Base-by-base conservation (phyloP, 2,329 filamentous ascomycete genomes). In the Epichloe scottii region DNA sequence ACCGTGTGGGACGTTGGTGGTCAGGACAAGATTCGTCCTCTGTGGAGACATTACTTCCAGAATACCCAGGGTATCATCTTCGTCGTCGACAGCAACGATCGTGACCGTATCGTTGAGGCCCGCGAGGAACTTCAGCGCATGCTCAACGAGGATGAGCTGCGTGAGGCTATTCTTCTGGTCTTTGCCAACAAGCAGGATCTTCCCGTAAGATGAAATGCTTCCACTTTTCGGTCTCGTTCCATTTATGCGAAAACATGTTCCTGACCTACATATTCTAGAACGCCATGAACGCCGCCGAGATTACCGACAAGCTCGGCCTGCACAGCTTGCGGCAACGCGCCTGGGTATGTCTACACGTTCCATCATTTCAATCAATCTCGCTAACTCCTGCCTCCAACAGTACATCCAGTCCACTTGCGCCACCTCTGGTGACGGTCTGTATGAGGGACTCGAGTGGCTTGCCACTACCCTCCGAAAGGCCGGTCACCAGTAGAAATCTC, bases 151-250 rank as follows among this genome's bases (percentile, higher is more conserved):
- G 87, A 95, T 61, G 93, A 98, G 78, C 89, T 98, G 72, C 87
- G 91, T 70, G 93, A 98, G 70, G 93, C 93, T 60, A 84, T 96
- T 63, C 82, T 98, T 63, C 77, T 98, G 65, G 91, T 98, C 66
- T 98, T 98, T 67, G 93, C 93, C 74, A 98, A 98, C 84, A 98
- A 98, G 81, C 93, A 98, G 80, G 93, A 98, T 90, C 77, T 97
- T 72, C 85, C 86, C 63, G 93, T 96, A 78, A 71, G 89, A 79
- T 8, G 3, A 12, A 10, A 10, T 26, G 40, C 53, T 50, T 38
- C 39, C 51, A 50, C 8, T 23, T n/a, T 14, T 4, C 21, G 3
- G 3, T 14, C 17, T 37, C 19, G 7, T n/a, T 8, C n/a, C 30
- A 26, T 12, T 15, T 21, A 4, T 14, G 26, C 4, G 17, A n/a